A percentile compares a stretch with the other conserved stretches of the same genome.
Conservation (phyloP, 2,329 filamentous ascomycete species). For the Coniella vitis region DNA sequence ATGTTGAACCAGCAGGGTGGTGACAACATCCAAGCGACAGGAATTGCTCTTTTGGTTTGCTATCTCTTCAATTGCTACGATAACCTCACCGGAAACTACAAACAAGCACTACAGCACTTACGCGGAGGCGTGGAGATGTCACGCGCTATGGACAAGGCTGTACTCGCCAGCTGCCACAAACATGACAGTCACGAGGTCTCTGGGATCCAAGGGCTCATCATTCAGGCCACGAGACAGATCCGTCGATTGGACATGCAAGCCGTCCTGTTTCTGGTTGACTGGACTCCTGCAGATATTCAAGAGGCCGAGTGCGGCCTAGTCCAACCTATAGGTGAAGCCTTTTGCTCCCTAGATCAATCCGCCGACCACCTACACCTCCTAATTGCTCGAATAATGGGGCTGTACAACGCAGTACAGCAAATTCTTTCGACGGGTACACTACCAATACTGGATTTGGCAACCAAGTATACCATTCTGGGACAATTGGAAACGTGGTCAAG, state of each 20-base stretch:
- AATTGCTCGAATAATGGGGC: background rate
- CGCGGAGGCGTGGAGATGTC: background rate
- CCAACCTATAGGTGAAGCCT: background rate
- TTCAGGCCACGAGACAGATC: background rate
- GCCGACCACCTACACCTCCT: background rate
- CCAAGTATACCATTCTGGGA: background rate
- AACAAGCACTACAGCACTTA: background rate
- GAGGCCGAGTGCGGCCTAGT: background rate
- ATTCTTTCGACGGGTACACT: background rate
- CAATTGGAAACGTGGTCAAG: background rate
- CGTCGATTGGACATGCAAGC: background rate
- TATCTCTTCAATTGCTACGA: background rate
- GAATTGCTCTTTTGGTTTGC: background rate
- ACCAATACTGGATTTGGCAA: background rate
- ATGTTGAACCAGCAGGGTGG: background rate
- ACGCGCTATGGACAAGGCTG: background rate
- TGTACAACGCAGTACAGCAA: background rate
- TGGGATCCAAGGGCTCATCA: background rate
- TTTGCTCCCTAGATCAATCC: background rate
- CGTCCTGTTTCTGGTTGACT: background rate
- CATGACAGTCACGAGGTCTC: background rate
- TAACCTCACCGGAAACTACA: background rate
- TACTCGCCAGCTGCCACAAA: background rate
- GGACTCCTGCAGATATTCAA: background rate
- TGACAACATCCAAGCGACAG: background rate